Percentiles rank a stretch among this genome's conserved stretches.
Conservation (phyloP, 805 yeast species). For the Tetrapisispora nanseiensis region DNA sequence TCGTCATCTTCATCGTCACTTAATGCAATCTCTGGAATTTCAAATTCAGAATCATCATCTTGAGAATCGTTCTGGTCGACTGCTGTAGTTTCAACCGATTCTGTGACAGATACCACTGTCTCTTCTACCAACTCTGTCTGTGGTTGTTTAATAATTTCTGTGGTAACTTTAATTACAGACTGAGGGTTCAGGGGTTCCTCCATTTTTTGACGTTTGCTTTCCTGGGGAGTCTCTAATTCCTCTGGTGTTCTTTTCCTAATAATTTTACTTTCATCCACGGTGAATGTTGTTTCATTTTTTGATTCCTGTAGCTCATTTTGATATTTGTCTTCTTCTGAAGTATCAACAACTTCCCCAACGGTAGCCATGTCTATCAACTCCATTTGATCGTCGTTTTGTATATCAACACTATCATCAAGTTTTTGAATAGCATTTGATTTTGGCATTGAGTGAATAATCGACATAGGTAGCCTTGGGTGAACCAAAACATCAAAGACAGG, state of each 20-base stretch:
- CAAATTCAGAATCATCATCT: conserved; percentile 23
- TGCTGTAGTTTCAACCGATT: background rate
- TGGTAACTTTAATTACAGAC: background rate
- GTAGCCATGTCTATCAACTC: background rate
- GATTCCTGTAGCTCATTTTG: conserved; percentile 2
- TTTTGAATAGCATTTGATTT: conserved; percentile 4
- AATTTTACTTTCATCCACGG: conserved; percentile 3
- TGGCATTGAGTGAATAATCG: conserved; percentile 20
- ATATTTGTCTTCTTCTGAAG: background rate
- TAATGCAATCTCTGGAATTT: conserved; percentile 21
- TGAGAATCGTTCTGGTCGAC: conserved; percentile 3
- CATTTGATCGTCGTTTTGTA: background rate
- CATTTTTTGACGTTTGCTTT: conserved; percentile 5
- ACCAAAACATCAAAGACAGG: conserved; percentile 48
- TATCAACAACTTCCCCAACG: background rate
- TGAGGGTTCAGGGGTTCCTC: no score
- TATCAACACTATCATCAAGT: conserved; percentile 5
- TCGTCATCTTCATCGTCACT: conserved; percentile 15
- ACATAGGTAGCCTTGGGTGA: conserved; percentile 67
- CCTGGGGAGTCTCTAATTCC: conserved; percentile 6
- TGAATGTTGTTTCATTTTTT: conserved; percentile 5
- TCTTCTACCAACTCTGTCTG: background rate
- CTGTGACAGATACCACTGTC: background rate
- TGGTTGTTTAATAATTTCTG: background rate
- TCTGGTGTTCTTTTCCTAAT: conserved; percentile 10